Conservation (phyloP, 306 rosid genomes). For the Trichosanthes cucumerina region DNA sequence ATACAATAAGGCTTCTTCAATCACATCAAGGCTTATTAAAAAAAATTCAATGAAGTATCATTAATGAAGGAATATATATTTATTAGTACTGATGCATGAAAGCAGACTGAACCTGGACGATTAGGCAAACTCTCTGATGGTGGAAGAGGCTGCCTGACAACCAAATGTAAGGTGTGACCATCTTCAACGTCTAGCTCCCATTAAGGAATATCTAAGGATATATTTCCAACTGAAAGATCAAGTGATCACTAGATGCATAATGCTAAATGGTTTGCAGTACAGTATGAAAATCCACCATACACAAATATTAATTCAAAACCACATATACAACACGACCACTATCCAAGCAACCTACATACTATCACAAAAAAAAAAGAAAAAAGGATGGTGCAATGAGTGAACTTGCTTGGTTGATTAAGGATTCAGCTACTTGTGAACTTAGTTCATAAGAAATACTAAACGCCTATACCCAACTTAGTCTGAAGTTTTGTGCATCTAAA, state of each 20-base stretch:
- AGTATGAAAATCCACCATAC: neutral
- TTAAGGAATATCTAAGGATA: slow-evolving; percentile 28
- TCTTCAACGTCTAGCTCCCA: slow-evolving; percentile 82
- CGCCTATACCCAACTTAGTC: neutral
- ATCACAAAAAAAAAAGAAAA: neutral
- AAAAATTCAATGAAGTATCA: neutral
- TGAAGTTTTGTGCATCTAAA: neutral
- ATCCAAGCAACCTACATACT: neutral
- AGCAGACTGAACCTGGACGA: slow-evolving; percentile 55
- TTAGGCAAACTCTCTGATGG: slow-evolving; percentile 43
- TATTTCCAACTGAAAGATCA: neutral
- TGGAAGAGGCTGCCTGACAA: slow-evolving; percentile 72
- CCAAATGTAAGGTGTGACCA: slow-evolving; percentile 97
- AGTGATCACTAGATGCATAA: neutral
- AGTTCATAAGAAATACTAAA: neutral
- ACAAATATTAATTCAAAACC: slow-evolving; percentile 1
- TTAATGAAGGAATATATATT: neutral
- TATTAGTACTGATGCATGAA: neutral
- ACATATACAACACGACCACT: neutral
- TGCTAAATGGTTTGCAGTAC: neutral
- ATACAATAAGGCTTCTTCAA: neutral
- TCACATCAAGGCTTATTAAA: neutral
- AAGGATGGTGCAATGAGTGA: neutral
- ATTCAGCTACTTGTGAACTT: neutral
- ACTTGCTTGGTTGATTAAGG: neutral